These are phyloP conservation scores for Sphagnum tenellum DNA, from an alignment of 225 moss, liverwort and hornwort species.

Conservation along the genomic window DNA sequence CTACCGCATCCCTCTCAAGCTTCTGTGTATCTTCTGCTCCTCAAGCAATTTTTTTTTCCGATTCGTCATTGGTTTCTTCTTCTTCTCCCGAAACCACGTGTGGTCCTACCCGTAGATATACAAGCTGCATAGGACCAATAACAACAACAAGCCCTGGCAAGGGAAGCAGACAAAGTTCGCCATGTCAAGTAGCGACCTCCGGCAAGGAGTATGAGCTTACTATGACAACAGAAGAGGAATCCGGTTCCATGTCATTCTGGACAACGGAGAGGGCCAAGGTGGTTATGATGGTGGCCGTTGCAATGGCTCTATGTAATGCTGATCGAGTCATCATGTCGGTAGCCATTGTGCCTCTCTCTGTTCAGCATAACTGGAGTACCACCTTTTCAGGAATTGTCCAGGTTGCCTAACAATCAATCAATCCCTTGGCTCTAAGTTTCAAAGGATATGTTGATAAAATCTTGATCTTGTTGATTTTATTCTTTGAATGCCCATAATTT, in stretches of 20 bases:
- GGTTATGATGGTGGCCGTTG: constrained; percentile 50
- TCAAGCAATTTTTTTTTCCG: too few relatives aligned
- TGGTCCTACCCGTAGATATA: too few relatives aligned
- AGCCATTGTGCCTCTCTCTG: constrained; percentile 74
- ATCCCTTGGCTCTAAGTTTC: background rate
- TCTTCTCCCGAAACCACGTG: too few relatives aligned
- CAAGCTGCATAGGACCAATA: too few relatives aligned
- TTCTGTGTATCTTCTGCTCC: too few relatives aligned
- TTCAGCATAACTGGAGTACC: constrained; percentile 63
- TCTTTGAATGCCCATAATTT: background rate
- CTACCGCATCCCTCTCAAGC: too few relatives aligned
- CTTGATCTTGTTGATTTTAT: background rate
- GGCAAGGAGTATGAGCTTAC: constrained; percentile 7
- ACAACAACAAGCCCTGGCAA: background rate
- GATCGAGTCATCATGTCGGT: constrained; percentile 85
- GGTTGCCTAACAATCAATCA: constrained; percentile 13
- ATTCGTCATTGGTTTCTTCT: too few relatives aligned
- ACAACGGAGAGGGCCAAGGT: constrained; percentile 70
- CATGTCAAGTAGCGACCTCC: constrained; percentile 10
- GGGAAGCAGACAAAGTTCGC: background rate
- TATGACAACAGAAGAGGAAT: constrained; percentile 3
- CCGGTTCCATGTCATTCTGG: constrained; percentile 23
- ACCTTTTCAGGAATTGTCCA: constrained; percentile 75
- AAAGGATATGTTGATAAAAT: background rate
- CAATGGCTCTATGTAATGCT: constrained; percentile 87